These are phyloP conservation scores for Parathielavia hyrcaniae DNA, from an alignment of 495 filamentous ascomycete genomes.

Conservation along the genomic window DNA sequence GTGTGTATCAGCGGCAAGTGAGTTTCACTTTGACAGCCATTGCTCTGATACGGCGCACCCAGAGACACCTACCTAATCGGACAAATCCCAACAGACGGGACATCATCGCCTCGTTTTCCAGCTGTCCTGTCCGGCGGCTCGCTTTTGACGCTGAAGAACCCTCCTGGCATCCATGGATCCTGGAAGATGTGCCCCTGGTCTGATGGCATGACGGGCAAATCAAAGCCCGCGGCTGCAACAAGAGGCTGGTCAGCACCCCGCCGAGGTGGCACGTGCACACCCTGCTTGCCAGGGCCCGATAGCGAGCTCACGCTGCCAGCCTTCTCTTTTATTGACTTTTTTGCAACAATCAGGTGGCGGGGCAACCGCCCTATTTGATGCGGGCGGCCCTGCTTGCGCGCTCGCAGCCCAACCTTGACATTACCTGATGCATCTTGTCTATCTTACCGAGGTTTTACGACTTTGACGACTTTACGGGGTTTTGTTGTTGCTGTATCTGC, in stretches of 20 bases:
- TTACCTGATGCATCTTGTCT: neutral
- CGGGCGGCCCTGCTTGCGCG: slow-evolving; percentile 6
- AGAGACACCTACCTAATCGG: too few species aligned
- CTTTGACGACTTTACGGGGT: neutral
- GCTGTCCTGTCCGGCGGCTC: too few species aligned
- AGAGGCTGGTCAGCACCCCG: neutral
- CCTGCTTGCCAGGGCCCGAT: neutral
- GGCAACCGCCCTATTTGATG: slow-evolving; percentile 34
- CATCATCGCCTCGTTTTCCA: too few species aligned
- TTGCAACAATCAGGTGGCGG: slow-evolving; percentile 34
- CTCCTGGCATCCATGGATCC: neutral
- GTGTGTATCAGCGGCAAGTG: too few species aligned
- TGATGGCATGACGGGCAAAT: neutral
- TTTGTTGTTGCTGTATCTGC: neutral
- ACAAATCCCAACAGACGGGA: too few species aligned
- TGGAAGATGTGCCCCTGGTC: neutral
- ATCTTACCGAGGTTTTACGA: neutral
- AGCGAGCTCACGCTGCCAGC: slow-evolving; percentile 26
- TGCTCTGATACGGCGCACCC: too few species aligned
- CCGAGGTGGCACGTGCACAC: neutral
- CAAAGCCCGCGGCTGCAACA: neutral
- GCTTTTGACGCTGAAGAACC: neutral
- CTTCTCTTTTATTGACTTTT: slow-evolving; percentile 42
- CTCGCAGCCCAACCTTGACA: slow-evolving; percentile 1
- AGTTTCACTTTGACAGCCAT: too few species aligned